Conservation (phyloP, 2,329 filamentous ascomycete genomes). For the Colletotrichum sp. region DNA sequence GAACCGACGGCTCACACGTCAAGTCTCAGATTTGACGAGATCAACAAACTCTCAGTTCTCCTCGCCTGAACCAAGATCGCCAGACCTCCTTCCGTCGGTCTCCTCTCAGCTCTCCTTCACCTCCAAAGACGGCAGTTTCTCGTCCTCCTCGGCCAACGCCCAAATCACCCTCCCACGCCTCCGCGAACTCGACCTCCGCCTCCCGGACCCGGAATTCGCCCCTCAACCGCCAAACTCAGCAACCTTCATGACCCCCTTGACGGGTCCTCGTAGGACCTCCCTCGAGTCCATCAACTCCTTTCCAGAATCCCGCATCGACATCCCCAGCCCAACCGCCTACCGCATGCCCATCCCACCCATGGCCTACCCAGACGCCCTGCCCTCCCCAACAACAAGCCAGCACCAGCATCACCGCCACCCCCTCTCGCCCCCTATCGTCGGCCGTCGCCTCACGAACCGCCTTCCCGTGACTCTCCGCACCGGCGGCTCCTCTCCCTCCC, state of each 20-base stretch:
- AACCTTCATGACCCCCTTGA: constrained; percentile 1
- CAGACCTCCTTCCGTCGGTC: constrained; percentile 14
- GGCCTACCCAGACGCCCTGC: constrained; percentile 18
- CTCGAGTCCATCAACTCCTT: constrained; percentile 18
- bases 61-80: constrained; percentile 10
- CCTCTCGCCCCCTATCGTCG: background rate
- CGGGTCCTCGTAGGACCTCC: constrained; percentile 2
- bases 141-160: background rate
- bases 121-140: background rate
- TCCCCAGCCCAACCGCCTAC: constrained; percentile 10
- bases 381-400: constrained; percentile 2
- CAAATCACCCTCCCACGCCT: constrained; percentile 20
- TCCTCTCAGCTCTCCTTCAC: background rate
- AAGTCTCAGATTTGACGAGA: constrained; percentile 11
- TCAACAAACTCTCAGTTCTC: constrained; percentile 18
- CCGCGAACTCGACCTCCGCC: constrained; percentile 19
- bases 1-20: background rate
- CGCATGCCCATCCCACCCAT: constrained; percentile 18
- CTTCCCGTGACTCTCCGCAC: constrained; percentile 9
- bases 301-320: constrained; percentile 2
- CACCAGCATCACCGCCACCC: background rate
- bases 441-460: constrained; percentile 7
- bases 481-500: constrained; percentile 10
- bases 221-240: background rate
- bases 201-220: constrained; percentile 11